Percentiles rank a stretch among this genome's conserved stretches.
These are phyloP conservation scores for Digitaria exilis DNA, from an alignment of 202 grass and related monocot genomes.

Conservation along the genomic window DNA sequence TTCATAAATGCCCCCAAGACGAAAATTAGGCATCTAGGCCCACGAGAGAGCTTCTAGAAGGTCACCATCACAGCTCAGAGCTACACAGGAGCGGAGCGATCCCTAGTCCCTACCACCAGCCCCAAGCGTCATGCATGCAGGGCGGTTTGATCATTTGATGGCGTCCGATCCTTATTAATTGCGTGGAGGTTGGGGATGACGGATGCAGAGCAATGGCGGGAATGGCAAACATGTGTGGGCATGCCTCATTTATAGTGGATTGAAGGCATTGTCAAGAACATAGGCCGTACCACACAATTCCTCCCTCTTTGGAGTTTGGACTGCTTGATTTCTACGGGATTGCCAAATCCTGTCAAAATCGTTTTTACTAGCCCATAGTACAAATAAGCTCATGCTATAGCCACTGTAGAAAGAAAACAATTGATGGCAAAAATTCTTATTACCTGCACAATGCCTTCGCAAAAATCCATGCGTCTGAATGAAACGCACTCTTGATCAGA, in stretches of 20 bases:
- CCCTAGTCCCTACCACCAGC: background rate
- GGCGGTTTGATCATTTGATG: too few species aligned
- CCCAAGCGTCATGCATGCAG: background rate
- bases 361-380: background rate
- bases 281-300: background rate
- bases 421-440: background rate
- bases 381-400: background rate
- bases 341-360: background rate
- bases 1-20: background rate
- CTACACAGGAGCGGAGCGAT: background rate
- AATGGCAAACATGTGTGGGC: background rate
- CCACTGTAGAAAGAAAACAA: background rate
- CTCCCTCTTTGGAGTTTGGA: background rate
- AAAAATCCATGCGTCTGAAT: background rate
- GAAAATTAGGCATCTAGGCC: background rate
- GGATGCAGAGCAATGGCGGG: background rate
- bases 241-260: background rate
- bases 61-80: background rate
- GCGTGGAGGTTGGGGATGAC: background rate
- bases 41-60: constrained; percentile 7
- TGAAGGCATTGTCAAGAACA: background rate
- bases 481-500: background rate
- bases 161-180: background rate
- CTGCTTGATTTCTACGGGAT: background rate
- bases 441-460: background rate